Evolutionary conservation across 805 yeast species (phyloP), one percentile per base, ranked within the genome.

Genomic region (Scheffersomyces amazonensis): DNA sequence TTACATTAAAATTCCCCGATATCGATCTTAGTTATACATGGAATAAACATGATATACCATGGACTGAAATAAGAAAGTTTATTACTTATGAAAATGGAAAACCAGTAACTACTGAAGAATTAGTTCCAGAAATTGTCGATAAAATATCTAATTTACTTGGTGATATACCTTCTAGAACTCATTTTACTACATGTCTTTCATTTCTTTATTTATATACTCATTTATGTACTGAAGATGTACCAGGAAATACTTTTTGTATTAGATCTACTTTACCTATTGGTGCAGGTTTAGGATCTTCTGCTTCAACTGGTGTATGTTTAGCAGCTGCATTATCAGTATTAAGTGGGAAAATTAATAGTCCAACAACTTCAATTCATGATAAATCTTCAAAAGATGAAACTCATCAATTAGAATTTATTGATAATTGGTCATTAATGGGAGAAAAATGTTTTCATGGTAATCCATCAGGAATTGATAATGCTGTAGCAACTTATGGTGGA

Each of bases 381-480:
- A 56, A 64, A 21, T 49, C 44, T 16, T 29, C 39, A 15, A 48
- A 66, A 1, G 43, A 54, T 10, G 68, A 66, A 29, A 56, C 50
- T 30, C 60, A 55, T 3, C 81, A 75, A 37, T 70, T 81, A 18
- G 61, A 68, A n/a, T 75, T 81, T 44, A 80, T 93, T 43, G 91
- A 91, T 47, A 63, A 71, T 5, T 90, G 96, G 96, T 81, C 98
- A 1, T 84, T 84, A 47, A 72, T 91, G 68, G 98, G 97, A 27
- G 99, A 93, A 60, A 84, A 83, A 56, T 88, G 97, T 56, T 86
- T 90, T 49, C 98, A 91, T 56, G 98, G 98, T 1, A 89, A 86
- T 50, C 99, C 99, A 7, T 83, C 95, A 15, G 99, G 99, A 10
- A 88, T 93, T 37, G 99, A 93, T 59, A 93, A 93, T 55, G 89